Evolutionary conservation across 306 rosid species (phyloP), one percentile per base, ranked within the genome.

Genomic region (Begonia loranthoides): DNA sequence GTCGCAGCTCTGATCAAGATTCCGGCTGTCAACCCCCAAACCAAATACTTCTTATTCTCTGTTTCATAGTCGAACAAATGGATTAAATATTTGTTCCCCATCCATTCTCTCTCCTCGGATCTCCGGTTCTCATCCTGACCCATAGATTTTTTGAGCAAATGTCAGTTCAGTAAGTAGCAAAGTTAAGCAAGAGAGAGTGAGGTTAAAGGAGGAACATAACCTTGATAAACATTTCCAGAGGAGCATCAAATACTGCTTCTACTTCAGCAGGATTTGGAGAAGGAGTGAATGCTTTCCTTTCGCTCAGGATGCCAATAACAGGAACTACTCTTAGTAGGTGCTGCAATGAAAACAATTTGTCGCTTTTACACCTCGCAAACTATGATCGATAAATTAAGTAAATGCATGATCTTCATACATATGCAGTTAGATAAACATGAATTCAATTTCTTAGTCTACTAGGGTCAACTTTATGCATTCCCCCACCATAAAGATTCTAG

Each of bases 21-120:
- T 57, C 95, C 95, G 21, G 95, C 97, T 13, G 97, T 90, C 54
- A 90, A 76, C 22, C 97, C 95, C 97, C 97, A 90, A 51, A 90
- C 80, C 43, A 80, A 50, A 62, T 72, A 90, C 57, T 80, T 78
- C 43, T 72, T 74, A 48, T 73, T 56, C 54, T 74, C 70, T 1
- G 66, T 63, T 48, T 76, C 81, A 15, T 82, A 78, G 66, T 90
- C 87, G 39, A 90, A 90, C 78, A 47, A 72, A 70, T 90, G 97
- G 63, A 85, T 15, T 57, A 85, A 65, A 62, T 72, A 90, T 69
- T 82, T 85, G 79, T 74, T 63, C 44, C 94, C 94, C 95, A 78
- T 66, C 97, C 97, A 90, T 63, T 85, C 95, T 12, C 86, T 70
- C 78, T 90, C 92, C 67, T 90, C 92, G 0, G 72, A 61, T 9